Evolutionary conservation across 2,329 filamentous ascomycete genomes (phyloP).

Genomic region (Phialophora verrucosa): DNA sequence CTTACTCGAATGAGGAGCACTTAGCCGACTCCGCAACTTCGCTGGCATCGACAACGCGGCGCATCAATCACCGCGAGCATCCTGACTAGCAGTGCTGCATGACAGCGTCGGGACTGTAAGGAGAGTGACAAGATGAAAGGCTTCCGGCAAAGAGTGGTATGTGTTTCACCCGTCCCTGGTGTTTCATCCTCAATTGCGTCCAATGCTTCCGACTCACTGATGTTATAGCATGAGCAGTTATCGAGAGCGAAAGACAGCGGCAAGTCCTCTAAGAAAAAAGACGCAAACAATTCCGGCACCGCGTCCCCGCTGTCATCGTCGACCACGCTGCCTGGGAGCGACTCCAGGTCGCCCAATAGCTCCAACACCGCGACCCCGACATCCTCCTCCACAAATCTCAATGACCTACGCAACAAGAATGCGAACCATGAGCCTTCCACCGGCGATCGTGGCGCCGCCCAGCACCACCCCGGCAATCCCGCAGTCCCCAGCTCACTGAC

Average conservation of each 20-base stretch:
- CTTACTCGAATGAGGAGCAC: constrained; percentile 24
- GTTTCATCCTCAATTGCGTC: constrained; percentile 12
- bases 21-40: constrained; percentile 5
- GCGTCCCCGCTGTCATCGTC: constrained; percentile 73
- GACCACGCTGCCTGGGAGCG: constrained; percentile 49
- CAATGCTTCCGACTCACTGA: constrained; percentile 35
- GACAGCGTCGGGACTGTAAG: constrained; percentile 19
- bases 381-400: constrained; percentile 85
- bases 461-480: constrained; percentile 41
- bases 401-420: constrained; percentile 83
- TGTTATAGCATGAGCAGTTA: constrained; percentile 74
- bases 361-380: constrained; percentile 76
- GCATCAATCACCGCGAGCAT: constrained; percentile 24
- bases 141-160: constrained; percentile 96
- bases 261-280: constrained; percentile 76
- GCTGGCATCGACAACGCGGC: constrained; percentile 23
- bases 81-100: constrained; percentile 17
- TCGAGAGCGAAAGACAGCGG: constrained; percentile 85
- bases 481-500: constrained; percentile 39
- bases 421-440: constrained; percentile 54
- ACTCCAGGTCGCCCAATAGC: constrained; percentile 62
- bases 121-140: constrained; percentile 79
- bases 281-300: constrained; percentile 64
- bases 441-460: constrained; percentile 32
- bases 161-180: constrained; percentile 47